Base-by-base conservation (phyloP, 2,329 filamentous ascomycete species). In the Pyrenophora seminiperda region DNA sequence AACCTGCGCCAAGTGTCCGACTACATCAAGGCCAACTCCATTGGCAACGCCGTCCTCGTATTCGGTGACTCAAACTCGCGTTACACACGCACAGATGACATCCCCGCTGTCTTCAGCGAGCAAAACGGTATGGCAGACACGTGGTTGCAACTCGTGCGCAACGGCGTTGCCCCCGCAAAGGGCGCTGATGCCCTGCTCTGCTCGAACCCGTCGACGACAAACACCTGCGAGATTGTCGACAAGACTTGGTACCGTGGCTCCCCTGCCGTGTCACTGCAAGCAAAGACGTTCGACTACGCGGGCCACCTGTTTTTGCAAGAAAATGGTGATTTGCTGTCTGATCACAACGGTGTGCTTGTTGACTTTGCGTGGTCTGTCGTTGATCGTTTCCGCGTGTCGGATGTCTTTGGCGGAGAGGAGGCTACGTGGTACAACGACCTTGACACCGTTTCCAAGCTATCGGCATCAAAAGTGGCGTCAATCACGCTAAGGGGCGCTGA, bases 41-140 rank as follows among this genome's bases (percentile, higher is more conserved):
- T 53, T 1, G 84, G 83, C 17, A 86, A 86, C 54, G 78, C 85
- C 1, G 84, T 88, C 0, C 66, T 89, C 22, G 75, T 88, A 9
- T 83, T 80, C 50, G 86, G 86, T 40, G 85, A 89, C 68, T 84
- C 82, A 17, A 89, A 88, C 72, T 80, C 80, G 49, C 81, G 84
- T 15, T 88, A 87, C 72, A 85, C 83, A 1, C 79, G 82, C 13
- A 65, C 77, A 1, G 75, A 68, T 7, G 82, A 86, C 67, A 80
- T 78, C 30, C 78, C 83, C 41, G 70, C 68, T 5, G 58, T 83
- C 44, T 80, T 86, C 53, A 62, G 72, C n/a, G 73, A 72, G 6
- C 73, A 80, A 49, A 81, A 81, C 43, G 76, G 76, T 27, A 72
- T 88, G 67, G 77, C 69, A 0, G 85, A 89, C 65, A 67, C 77